Evolutionary conservation across 2,329 filamentous ascomycete genomes (phyloP).

Genomic region (Dendryphion nanum): DNA sequence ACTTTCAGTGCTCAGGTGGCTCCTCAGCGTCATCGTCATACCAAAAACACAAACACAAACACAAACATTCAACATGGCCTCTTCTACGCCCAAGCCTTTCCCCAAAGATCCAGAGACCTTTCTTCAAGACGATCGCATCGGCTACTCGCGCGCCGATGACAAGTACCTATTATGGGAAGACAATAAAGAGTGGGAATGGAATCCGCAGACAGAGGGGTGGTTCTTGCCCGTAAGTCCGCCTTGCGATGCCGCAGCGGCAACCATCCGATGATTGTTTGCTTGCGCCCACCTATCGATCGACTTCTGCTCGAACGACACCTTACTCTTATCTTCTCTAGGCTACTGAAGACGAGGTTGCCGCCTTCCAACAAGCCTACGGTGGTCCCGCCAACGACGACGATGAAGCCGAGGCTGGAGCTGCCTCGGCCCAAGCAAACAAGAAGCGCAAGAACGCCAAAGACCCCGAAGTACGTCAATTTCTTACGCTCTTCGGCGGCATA

Average conservation of each 20-base stretch:
- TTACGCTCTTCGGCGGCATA: no score
- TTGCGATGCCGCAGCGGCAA: background rate
- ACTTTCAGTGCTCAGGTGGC: background rate
- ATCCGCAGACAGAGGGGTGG: conserved; percentile 71
- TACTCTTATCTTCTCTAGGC: no score
- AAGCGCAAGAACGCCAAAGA: conserved; percentile 30
- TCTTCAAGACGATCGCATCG: conserved; percentile 47
- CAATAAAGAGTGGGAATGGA: conserved; percentile 81
- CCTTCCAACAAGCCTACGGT: conserved; percentile 5
- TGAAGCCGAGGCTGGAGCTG: background rate
- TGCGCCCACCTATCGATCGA: background rate
- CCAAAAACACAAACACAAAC: background rate
- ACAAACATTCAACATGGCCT: background rate
- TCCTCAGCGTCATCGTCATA: no score
- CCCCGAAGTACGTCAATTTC: no score
- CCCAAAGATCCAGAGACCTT: conserved; percentile 13
- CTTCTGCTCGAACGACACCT: no score
- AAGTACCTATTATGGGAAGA: conserved; percentile 84
- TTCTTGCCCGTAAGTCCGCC: conserved; percentile 57
- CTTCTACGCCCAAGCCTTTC: conserved; percentile 1
- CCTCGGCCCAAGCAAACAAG: conserved; percentile 7
- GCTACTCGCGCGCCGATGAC: conserved; percentile 77
- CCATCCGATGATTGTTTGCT: background rate
- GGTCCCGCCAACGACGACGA: conserved; percentile 2
- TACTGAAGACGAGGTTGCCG: conserved; percentile 12